A percentile compares a stretch with the other conserved stretches of the same genome.
phyloP scores from a whole-genome alignment of 129 eudicot genomes.

The Escallonia herrerae region DNA sequence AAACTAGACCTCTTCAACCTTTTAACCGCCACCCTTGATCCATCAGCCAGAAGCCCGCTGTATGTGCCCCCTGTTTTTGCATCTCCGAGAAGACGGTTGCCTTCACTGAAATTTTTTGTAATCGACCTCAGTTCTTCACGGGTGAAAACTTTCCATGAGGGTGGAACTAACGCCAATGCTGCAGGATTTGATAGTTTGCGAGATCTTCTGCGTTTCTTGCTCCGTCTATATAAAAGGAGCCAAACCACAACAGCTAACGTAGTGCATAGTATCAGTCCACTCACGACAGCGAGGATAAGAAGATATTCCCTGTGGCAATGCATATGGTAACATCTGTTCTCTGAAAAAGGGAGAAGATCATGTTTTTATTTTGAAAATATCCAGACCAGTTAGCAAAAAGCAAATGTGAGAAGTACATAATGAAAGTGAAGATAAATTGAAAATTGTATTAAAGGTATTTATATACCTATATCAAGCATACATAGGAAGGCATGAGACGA shows the following conservation, averaged over 20 bases:
- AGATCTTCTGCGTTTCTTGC: slow-evolving; percentile 66
- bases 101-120: slow-evolving; percentile 92
- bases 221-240: slow-evolving; percentile 68
- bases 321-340: slow-evolving; percentile 55
- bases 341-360: slow-evolving; percentile 24
- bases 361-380: too few species aligned
- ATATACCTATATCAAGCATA: slow-evolving; percentile 63
- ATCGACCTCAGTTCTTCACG: slow-evolving; percentile 77
- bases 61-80: slow-evolving; percentile 97
- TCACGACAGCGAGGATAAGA: slow-evolving; percentile 73
- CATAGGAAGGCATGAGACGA: slow-evolving; percentile 53
- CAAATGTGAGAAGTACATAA: too few species aligned
- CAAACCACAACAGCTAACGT: slow-evolving; percentile 70
- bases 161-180: slow-evolving; percentile 70
- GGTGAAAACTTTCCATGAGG: slow-evolving; percentile 82
- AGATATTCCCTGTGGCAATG: slow-evolving; percentile 79
- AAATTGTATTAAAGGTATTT: background rate
- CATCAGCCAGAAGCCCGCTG: slow-evolving; percentile 77
- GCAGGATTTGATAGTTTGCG: slow-evolving; percentile 64
- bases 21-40: slow-evolving; percentile 83
- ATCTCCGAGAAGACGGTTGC: slow-evolving; percentile 88
- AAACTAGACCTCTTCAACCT: slow-evolving; percentile 83
- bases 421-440: background rate
- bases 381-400: too few species aligned
- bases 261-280: slow-evolving; percentile 77